Evolutionary conservation across 1,284 basidiomycete species (phyloP), one percentile per base, ranked within the genome.

Genomic region (Phellopilus nigrolimitatus): DNA sequence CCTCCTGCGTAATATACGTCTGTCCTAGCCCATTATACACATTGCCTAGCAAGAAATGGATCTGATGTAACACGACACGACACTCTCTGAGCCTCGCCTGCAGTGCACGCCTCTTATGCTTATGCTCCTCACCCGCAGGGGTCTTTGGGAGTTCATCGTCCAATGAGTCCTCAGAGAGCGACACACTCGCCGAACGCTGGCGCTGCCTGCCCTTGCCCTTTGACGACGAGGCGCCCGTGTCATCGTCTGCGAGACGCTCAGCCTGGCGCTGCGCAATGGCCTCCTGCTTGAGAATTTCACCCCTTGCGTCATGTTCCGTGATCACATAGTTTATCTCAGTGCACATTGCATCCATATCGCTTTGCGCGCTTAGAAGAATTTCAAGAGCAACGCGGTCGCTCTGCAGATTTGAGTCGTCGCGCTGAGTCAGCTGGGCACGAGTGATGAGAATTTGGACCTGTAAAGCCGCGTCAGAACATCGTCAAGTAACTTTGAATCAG

Each of bases 21-120:
- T 69, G 64, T 1, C 82, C 84, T 31, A 88, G 71, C 24, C 79
- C 71, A 60, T 89, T 84, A 55, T 80, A 79, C 1, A 81, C 72
- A 60, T 89, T 86, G 19, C 88, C 87, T 53, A 82, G 75, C 60
- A 87, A 65, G 64, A 90, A 89, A 54, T 80, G 78, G 37, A 85
- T 73, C 39, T 76, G 71, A 67, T 90, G 87, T 55, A 84, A 64
- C 5, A 78, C 66, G 37, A 90, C 70, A 22, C 71, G 68, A 25
- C 66, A 74, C 52, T 89, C 86, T 4, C 88, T 74, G 27, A 86
- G 61, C 19, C 87, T 76, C 43, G 73, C 65, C 48, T 76, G 71
- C 31, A 88, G 64, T 0, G 72, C 75, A 9, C 64, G 61, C 30
- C 70, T 71, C 63, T 79, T 82, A 40, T 61, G 61, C 3, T 67